Conservation (phyloP, 1,139 yeast genomes). For the Debaryomyces subglobosus region DNA sequence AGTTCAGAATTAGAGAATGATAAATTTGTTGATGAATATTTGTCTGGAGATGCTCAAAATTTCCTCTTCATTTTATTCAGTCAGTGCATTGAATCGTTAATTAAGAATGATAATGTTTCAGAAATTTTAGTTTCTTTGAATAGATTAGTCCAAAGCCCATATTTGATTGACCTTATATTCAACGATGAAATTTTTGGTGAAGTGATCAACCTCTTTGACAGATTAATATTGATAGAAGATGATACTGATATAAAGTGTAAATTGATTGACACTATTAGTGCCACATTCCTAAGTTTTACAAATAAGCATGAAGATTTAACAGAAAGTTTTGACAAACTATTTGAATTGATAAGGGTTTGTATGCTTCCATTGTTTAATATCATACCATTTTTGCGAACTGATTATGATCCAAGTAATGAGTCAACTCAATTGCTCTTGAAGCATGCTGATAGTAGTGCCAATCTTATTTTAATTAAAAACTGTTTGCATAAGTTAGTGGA, state of each 20-base stretch:
- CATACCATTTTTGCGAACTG: conserved; percentile 62
- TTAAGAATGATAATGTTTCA: conserved; percentile 44
- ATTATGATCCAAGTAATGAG: conserved; percentile 38
- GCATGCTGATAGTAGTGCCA: conserved; percentile 38
- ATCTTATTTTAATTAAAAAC: conserved; percentile 49
- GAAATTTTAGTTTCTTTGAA: conserved; percentile 58
- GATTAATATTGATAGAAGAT: conserved; percentile 65
- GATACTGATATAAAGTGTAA: conserved; percentile 53
- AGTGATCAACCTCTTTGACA: conserved; percentile 72
- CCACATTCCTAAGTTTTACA: conserved; percentile 42
- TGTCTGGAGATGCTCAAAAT: conserved; percentile 66
- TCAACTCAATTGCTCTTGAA: conserved; percentile 32
- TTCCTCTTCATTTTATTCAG: conserved; percentile 84
- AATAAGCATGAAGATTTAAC: conserved; percentile 26
- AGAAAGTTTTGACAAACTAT: conserved; percentile 70
- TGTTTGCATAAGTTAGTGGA: conserved; percentile 59
- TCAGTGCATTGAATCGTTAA: conserved; percentile 77
- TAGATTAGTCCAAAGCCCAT: conserved; percentile 58
- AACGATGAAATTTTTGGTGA: conserved; percentile 75
- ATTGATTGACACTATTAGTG: conserved; percentile 59
- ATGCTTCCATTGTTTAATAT: conserved; percentile 63
- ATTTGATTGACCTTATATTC: conserved; percentile 63
- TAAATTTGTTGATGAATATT: conserved; percentile 43
- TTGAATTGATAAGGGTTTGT: conserved; percentile 77
- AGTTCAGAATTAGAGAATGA: conserved; percentile 62